Evolutionary conservation across 371 early-diverging fungal species (phyloP).

Genomic region (Thermomucor indicae-seudaticae): DNA sequence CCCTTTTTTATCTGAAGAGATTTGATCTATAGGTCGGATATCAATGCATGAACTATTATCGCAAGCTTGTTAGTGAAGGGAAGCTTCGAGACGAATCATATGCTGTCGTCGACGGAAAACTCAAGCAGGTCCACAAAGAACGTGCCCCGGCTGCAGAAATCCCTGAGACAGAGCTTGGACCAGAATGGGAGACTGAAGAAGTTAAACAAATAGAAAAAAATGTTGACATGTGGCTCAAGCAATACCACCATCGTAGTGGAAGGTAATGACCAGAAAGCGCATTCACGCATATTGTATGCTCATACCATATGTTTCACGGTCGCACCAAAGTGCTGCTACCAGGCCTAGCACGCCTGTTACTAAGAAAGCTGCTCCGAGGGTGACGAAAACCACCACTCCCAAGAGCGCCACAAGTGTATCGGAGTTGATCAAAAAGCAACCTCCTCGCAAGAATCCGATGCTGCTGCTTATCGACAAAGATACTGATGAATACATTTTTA

Average conservation of each 20-base stretch:
- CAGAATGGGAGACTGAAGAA: slow-evolving; percentile 50
- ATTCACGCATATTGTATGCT: too few relatives aligned
- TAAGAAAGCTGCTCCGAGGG: slow-evolving; percentile 15
- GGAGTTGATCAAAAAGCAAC: slow-evolving; percentile 25
- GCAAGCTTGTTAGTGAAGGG: slow-evolving; percentile 45
- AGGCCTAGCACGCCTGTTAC: too few relatives aligned
- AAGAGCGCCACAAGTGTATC: slow-evolving; percentile 12
- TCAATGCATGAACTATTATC: slow-evolving; percentile 62
- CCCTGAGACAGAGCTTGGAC: slow-evolving; percentile 39
- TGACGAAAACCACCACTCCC: slow-evolving; percentile 9
- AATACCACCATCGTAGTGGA: slow-evolving; percentile 41
- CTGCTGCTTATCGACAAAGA: slow-evolving; percentile 1
- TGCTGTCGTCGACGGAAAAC: slow-evolving; percentile 47
- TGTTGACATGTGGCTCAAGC: slow-evolving; percentile 50
- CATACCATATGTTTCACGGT: too few relatives aligned
- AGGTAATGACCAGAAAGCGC: slow-evolving; percentile 15
- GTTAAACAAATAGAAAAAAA: slow-evolving; percentile 48
- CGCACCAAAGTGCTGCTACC: too few relatives aligned
- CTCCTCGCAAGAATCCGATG: slow-evolving; percentile 3
- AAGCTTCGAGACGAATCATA: slow-evolving; percentile 49
- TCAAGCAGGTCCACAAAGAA: slow-evolving; percentile 44
- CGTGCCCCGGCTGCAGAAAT: slow-evolving; percentile 27
- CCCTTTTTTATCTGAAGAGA: not conserved
- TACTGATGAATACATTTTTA: slow-evolving; percentile 14
- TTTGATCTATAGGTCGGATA: slow-evolving; percentile 47